A percentile compares a stretch with the other conserved stretches of the same genome.
Evolutionary conservation across 768 basidiomycete species (phyloP).

Genomic region (Phaeotremella skinneri): DNA sequence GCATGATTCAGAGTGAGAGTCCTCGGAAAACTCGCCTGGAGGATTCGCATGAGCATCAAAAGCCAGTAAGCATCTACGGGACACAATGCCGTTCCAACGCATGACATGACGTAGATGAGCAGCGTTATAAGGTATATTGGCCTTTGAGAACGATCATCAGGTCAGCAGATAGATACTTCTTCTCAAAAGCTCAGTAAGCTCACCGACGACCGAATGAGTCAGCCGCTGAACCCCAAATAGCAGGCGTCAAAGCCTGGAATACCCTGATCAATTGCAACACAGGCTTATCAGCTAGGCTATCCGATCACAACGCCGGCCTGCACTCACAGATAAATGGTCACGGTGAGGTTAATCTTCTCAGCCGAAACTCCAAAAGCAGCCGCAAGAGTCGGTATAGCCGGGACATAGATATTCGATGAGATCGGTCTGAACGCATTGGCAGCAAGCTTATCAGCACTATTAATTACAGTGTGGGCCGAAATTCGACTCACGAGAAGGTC

Average conservation of each 20-base stretch:
- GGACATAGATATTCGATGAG: slow-evolving; percentile 74
- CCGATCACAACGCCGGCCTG: neutral
- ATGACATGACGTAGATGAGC: slow-evolving; percentile 63
- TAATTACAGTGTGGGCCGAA: neutral
- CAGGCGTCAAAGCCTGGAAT: slow-evolving; percentile 54
- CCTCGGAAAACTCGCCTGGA: slow-evolving; percentile 56
- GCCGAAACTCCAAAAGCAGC: slow-evolving; percentile 63
- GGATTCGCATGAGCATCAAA: slow-evolving; percentile 70
- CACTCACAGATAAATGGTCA: slow-evolving; percentile 66
- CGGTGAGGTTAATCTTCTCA: slow-evolving; percentile 74
- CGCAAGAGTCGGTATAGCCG: slow-evolving; percentile 70
- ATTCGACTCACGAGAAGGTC: slow-evolving; percentile 29
- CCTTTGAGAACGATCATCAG: no score
- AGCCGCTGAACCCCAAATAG: slow-evolving; percentile 67
- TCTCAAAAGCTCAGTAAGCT: no score
- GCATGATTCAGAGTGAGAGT: neutral
- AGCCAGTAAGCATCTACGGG: slow-evolving; percentile 70
- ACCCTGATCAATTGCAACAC: slow-evolving; percentile 17
- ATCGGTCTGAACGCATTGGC: slow-evolving; percentile 54
- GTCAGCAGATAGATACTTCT: no score
- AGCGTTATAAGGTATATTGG: slow-evolving; percentile 59
- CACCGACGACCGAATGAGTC: slow-evolving; percentile 44
- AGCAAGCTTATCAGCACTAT: neutral
- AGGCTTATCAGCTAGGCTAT: neutral
- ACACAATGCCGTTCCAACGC: slow-evolving; percentile 62